These are phyloP conservation scores for Rhododendron henanense DNA, from an alignment of 148 eudicot species.

Conservation along the genomic window DNA sequence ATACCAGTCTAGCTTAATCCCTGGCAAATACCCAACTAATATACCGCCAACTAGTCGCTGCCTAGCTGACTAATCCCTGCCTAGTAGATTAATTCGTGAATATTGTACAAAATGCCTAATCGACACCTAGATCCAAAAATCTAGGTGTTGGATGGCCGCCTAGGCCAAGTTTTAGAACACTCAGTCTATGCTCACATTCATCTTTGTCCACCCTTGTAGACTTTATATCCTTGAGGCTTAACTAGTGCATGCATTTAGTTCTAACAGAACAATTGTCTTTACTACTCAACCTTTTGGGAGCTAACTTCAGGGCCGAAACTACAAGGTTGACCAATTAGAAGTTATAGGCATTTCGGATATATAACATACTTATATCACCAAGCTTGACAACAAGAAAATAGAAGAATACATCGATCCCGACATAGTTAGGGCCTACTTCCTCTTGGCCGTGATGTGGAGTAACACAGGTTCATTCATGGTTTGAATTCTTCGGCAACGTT, in stretches of 20 bases:
- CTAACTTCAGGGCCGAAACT: neutral
- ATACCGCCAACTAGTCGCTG: no score
- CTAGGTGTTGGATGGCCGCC: neutral
- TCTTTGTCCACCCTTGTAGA: neutral
- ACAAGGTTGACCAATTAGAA: neutral
- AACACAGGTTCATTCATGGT: neutral
- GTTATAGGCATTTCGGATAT: neutral
- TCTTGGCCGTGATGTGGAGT: neutral
- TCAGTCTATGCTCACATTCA: neutral
- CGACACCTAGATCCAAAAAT: no score
- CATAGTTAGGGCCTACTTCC: neutral
- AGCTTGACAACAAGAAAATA: neutral
- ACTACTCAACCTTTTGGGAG: neutral
- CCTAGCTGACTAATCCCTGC: no score
- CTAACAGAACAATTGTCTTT: neutral
- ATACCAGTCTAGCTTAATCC: no score
- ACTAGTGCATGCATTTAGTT: neutral
- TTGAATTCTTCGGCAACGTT: neutral
- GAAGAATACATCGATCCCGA: neutral
- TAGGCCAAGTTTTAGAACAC: neutral
- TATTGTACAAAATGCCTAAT: neutral
- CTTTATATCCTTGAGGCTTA: neutral
- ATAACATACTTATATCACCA: neutral
- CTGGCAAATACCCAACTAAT: no score
- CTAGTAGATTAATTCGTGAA: no score